Percentiles rank a stretch among this genome's conserved stretches.
These are phyloP conservation scores for Grammothele lineata DNA, from an alignment of 768 basidiomycete species.

Conservation along the genomic window DNA sequence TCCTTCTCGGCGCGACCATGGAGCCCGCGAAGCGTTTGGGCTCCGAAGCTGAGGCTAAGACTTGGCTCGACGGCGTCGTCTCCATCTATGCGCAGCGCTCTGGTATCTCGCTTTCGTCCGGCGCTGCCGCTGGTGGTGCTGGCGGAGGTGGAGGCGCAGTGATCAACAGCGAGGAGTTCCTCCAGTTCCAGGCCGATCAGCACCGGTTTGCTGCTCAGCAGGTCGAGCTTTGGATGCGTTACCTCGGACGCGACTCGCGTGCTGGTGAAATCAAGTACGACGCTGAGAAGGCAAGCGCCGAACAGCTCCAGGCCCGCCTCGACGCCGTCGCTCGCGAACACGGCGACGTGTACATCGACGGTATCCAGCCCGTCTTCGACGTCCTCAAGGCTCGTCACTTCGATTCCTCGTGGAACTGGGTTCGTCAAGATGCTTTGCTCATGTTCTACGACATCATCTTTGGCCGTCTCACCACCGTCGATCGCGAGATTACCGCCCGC, in stretches of 20 bases:
- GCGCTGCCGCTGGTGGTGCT: constrained; percentile 55
- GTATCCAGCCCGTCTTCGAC: constrained; percentile 93
- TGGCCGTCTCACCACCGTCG: constrained; percentile 88
- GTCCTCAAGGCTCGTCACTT: constrained; percentile 96
- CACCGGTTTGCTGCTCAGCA: constrained; percentile 90
- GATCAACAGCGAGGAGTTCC: constrained; percentile 97
- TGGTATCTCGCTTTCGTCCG: constrained; percentile 78
- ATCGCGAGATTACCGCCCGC: constrained; percentile 93
- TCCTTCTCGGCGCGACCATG: constrained; percentile 86
- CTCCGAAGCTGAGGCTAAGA: constrained; percentile 88
- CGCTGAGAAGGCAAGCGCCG: constrained; percentile 70
- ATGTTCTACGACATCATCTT: constrained; percentile 99
- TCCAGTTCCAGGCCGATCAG: constrained; percentile 93
- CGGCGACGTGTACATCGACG: constrained; percentile 89
- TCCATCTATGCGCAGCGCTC: constrained; percentile 82
- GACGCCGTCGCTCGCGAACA: constrained; percentile 90
- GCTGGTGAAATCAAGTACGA: constrained; percentile 89
- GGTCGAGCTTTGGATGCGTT: constrained; percentile 95
- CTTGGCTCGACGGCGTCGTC: constrained; percentile 88
- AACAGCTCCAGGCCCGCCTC: constrained; percentile 75
- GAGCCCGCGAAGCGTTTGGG: constrained; percentile 93
- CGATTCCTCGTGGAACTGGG: constrained; percentile 99
- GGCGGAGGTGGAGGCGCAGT: constrained; percentile 72
- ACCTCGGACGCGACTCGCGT: constrained; percentile 90
- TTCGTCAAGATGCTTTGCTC: constrained; percentile 89